A percentile compares a stretch with the other conserved stretches of the same genome.
phyloP scores from a whole-genome alignment of 2,329 filamentous ascomycete genomes.

The Podosphaera leucotricha region DNA sequence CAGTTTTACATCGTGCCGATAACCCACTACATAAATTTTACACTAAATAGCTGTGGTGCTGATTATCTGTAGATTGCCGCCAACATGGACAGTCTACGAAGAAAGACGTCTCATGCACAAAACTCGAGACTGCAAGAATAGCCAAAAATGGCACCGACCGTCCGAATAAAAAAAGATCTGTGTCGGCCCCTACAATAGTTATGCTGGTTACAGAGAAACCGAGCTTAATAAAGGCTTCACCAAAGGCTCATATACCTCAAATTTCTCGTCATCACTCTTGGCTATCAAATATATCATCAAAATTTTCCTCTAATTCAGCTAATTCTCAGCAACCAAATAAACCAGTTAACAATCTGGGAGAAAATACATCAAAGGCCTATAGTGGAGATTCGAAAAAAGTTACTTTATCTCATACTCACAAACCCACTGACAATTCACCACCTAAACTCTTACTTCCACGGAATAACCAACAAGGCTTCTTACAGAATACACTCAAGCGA shows the following conservation, averaged over 20 bases:
- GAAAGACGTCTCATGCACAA: background rate
- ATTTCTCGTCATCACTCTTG: slow-evolving; percentile 53
- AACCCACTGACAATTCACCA: slow-evolving; percentile 35
- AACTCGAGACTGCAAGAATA: background rate
- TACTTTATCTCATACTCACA: slow-evolving; percentile 30
- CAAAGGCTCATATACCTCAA: slow-evolving; percentile 10
- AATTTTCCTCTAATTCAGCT: slow-evolving; percentile 43
- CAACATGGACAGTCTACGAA: background rate
- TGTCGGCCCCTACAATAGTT: slow-evolving; percentile 1
- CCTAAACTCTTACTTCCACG: slow-evolving; percentile 57
- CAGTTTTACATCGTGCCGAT: slow-evolving; percentile 2
- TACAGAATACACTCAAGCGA: slow-evolving; percentile 60
- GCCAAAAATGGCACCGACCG: background rate
- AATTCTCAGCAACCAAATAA: background rate
- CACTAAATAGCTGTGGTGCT: background rate
- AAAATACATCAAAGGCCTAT: slow-evolving; percentile 14
- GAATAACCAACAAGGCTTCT: slow-evolving; percentile 42
- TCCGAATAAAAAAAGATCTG: background rate
- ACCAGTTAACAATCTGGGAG: slow-evolving; percentile 5
- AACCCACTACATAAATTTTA: background rate
- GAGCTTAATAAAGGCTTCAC: slow-evolving; percentile 8
- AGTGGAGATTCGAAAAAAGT: slow-evolving; percentile 28
- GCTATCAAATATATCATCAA: slow-evolving; percentile 74
- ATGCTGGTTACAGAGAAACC: slow-evolving; percentile 10
- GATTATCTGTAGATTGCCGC: background rate